These are phyloP conservation scores for Nannochloris sp. DNA, from an alignment of 139 green algal species.

Conservation along the genomic window DNA sequence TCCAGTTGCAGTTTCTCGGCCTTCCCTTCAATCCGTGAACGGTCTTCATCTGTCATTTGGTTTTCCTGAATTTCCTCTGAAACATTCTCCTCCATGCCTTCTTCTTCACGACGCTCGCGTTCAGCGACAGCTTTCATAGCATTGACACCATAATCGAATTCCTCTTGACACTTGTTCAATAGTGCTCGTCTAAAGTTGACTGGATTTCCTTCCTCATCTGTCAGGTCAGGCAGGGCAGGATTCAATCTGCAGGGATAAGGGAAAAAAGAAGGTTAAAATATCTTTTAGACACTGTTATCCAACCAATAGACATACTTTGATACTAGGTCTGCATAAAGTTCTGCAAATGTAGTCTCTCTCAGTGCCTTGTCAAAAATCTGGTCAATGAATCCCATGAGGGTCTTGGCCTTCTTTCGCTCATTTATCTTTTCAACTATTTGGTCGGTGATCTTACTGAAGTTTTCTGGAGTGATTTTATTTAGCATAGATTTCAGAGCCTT, in stretches of 20 bases:
- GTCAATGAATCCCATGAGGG: constrained; percentile 74
- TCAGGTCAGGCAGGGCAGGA: constrained; percentile 20
- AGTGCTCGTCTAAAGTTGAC: constrained; percentile 80
- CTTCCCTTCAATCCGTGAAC: constrained; percentile 18
- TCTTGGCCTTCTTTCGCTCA: constrained; percentile 52
- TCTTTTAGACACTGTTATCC: background rate
- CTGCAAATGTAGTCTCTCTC: constrained; percentile 86
- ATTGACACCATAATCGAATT: constrained; percentile 76
- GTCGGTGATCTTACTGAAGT: constrained; percentile 78
- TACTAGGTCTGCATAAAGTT: constrained; percentile 83
- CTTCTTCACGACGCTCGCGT: constrained; percentile 34
- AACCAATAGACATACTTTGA: constrained; percentile 7
- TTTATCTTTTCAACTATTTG: constrained; percentile 80
- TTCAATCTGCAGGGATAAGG: constrained; percentile 17
- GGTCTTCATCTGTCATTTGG: constrained; percentile 5
- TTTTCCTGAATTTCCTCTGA: constrained; percentile 10
- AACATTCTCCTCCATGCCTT: background rate
- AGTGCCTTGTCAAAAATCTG: constrained; percentile 97
- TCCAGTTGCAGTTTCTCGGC: constrained; percentile 27
- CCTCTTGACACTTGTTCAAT: constrained; percentile 97
- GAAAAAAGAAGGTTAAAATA: too few species aligned
- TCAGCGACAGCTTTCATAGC: constrained; percentile 52
- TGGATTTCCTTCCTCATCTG: constrained; percentile 33
- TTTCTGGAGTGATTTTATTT: constrained; percentile 99
- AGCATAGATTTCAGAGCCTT: constrained; percentile 84